These are phyloP conservation scores for Plasmodium vivax DNA, from an alignment of 169 alveolate species.

Conservation along the genomic window DNA sequence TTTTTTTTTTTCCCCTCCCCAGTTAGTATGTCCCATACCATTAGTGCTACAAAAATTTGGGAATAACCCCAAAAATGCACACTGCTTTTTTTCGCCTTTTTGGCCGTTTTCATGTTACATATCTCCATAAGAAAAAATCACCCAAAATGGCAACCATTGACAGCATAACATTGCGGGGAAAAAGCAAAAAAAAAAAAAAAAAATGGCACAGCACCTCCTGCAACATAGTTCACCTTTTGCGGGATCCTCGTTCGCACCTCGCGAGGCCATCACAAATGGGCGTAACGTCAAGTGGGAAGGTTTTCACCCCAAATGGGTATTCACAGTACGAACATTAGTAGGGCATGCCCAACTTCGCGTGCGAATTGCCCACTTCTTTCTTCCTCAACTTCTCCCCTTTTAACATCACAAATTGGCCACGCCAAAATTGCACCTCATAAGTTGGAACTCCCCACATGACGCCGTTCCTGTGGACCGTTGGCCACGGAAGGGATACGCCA, in stretches of 20 bases:
- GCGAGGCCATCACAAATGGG: background rate
- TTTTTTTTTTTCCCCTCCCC: background rate
- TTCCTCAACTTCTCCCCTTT: background rate
- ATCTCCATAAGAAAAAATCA: background rate
- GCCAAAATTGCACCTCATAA: background rate
- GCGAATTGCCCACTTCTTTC: background rate
- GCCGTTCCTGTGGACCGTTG: background rate
- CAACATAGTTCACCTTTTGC: conserved; percentile 2
- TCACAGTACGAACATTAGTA: background rate
- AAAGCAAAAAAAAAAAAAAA: background rate
- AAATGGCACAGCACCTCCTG: background rate
- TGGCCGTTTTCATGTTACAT: background rate
- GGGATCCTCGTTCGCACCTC: background rate
- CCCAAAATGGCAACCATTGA: background rate
- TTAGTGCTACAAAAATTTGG: background rate
- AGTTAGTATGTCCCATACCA: background rate
- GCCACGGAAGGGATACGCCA: background rate
- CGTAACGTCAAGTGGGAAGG: background rate
- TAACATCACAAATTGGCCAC: background rate
- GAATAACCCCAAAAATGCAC: background rate
- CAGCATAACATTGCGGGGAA: background rate
- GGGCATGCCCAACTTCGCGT: background rate
- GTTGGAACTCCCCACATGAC: background rate
- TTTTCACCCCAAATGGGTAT: background rate
- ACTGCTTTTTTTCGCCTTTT: background rate